These are phyloP conservation scores for Leishmania arabica DNA, from an alignment of 208 protist genomes.

Conservation along the genomic window DNA sequence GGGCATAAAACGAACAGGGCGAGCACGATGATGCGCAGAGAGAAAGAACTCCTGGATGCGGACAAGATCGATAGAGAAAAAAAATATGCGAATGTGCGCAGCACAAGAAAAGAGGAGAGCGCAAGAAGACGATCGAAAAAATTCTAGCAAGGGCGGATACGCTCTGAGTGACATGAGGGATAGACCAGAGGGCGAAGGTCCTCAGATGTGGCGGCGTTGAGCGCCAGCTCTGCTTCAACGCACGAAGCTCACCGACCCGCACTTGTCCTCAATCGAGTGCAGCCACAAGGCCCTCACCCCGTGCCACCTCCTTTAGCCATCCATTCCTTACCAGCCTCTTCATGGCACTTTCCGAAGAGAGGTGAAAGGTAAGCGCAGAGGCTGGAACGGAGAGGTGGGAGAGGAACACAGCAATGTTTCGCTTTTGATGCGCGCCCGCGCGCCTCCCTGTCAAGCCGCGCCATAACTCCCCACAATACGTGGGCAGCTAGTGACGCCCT, in stretches of 20 bases:
- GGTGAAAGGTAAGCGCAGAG: background rate
- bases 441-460: no score
- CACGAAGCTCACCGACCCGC: background rate
- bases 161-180: background rate
- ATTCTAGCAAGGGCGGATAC: background rate
- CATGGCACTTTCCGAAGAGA: background rate
- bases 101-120: background rate
- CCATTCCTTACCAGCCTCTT: background rate
- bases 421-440: background rate
- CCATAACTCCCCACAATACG: background rate
- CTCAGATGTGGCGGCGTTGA: background rate
- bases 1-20: slow-evolving; percentile 15
- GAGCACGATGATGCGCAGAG: background rate
- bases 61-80: background rate
- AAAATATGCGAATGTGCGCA: background rate
- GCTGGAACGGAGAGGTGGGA: background rate
- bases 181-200: background rate
- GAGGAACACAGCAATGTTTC: background rate
- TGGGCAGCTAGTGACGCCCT: background rate
- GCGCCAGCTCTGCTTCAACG: background rate
- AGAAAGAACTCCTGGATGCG: background rate
- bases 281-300: background rate
- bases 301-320: background rate
- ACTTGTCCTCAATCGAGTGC: background rate
- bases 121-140: background rate